phyloP scores from a whole-genome alignment of 768 basidiomycete genomes.

The Tulasnella sp. region DNA sequence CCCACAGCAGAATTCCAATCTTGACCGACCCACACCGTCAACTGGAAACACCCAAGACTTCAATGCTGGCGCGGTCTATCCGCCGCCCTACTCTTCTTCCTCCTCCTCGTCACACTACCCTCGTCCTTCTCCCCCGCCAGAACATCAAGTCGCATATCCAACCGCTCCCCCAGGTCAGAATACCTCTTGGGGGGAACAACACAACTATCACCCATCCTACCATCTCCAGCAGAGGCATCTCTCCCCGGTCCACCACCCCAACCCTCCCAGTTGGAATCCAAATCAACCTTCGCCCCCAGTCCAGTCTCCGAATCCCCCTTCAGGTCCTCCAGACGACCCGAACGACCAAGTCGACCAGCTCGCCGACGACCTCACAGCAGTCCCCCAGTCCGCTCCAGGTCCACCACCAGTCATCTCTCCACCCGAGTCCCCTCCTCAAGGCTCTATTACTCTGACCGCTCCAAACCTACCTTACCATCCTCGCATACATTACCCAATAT shows the following conservation, averaged over 20 bases:
- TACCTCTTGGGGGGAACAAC: not conserved
- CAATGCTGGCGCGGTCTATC: not conserved
- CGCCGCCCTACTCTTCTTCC: not conserved
- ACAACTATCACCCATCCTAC: not conserved
- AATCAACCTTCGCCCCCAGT: not conserved
- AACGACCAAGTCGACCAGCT: conserved; percentile 8
- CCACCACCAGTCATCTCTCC: not conserved
- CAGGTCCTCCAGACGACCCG: conserved; percentile 1
- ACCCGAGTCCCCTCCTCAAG: not conserved
- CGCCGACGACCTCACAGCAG: not conserved
- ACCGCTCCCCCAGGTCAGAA: not conserved
- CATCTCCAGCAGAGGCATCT: not conserved
- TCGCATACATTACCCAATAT: conserved; percentile 16
- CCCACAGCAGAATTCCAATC: not conserved
- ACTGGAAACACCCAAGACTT: not conserved
- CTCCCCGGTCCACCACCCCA: not conserved
- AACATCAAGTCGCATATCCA: not conserved
- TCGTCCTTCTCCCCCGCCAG: not conserved
- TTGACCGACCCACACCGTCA: not conserved
- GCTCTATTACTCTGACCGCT: not conserved
- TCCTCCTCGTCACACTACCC: not conserved
- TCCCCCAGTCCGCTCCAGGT: not conserved
- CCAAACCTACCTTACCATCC: conserved; percentile 7
- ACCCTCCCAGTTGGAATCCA: not conserved
- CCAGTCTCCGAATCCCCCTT: not conserved